A percentile compares a stretch with the other conserved stretches of the same genome.
Conservation (phyloP, 1,139 yeast genomes). For the Pichia sp. region DNA sequence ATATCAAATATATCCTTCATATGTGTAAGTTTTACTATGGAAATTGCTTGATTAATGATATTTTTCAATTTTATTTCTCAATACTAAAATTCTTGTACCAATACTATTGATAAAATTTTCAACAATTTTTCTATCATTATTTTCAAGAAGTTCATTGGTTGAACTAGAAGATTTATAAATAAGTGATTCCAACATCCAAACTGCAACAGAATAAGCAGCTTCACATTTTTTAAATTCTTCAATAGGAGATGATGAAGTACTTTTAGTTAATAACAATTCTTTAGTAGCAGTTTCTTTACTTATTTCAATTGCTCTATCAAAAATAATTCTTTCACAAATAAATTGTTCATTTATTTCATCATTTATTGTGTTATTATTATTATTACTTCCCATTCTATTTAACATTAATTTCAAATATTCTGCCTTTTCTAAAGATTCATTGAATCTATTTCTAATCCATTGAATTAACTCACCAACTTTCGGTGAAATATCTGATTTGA, state of each 20-base stretch:
- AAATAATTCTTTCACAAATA: slow-evolving; percentile 76
- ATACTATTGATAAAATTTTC: slow-evolving; percentile 71
- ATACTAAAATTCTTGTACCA: slow-evolving; percentile 56
- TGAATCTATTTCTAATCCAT: slow-evolving; percentile 85
- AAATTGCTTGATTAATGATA: no score
- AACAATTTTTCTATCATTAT: slow-evolving; percentile 65
- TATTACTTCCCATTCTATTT: slow-evolving; percentile 30
- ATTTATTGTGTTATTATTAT: no score
- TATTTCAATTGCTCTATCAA: slow-evolving; percentile 89
- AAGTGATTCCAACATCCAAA: slow-evolving; percentile 92
- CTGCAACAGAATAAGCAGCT: slow-evolving; percentile 79
- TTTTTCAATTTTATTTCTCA: slow-evolving; percentile 38
- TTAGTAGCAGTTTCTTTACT: slow-evolving; percentile 85
- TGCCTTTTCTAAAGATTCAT: slow-evolving; percentile 83
- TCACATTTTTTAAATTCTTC: slow-evolving; percentile 78
- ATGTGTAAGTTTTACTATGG: no score
- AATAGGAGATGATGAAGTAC: slow-evolving; percentile 28
- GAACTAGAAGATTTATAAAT: slow-evolving; percentile 48
- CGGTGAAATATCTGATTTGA: slow-evolving; percentile 31
- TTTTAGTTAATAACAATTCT: slow-evolving; percentile 44
- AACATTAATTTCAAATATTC: slow-evolving; percentile 59
- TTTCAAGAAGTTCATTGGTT: slow-evolving; percentile 38
- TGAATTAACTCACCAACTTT: slow-evolving; percentile 78
- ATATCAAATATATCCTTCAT: not conserved
- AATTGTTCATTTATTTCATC: slow-evolving; percentile 11